Evolutionary conservation across 352 stramenopile species (phyloP).

Genomic region (Phytopythium sindhum): DNA sequence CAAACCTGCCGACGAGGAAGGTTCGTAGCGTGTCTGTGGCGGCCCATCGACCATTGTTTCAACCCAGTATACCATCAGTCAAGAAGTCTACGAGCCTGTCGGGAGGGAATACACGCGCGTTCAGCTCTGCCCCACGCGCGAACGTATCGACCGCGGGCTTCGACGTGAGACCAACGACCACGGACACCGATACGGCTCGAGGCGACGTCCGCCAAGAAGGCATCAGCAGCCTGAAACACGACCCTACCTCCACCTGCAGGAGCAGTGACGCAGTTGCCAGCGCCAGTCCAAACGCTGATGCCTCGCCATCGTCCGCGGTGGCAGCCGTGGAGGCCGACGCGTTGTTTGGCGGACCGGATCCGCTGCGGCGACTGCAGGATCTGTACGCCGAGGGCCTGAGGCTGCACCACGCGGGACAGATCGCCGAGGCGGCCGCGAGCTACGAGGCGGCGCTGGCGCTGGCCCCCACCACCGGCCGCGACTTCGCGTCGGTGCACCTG

Average conservation of each 20-base stretch:
- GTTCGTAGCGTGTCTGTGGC: neutral
- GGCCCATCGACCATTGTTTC: neutral
- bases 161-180: neutral
- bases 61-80: neutral
- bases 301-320: neutral
- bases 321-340: slow-evolving; percentile 5
- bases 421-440: slow-evolving; percentile 39
- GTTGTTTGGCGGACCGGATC: slow-evolving; percentile 10
- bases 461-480: slow-evolving; percentile 17
- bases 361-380: slow-evolving; percentile 34
- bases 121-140: neutral
- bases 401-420: slow-evolving; percentile 47
- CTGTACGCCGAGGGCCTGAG: slow-evolving; percentile 62
- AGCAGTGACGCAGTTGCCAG: neutral
- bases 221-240: too few relatives aligned
- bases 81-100: neutral
- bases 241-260: neutral
- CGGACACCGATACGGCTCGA: neutral
- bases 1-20: neutral
- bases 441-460: slow-evolving; percentile 51
- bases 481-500: slow-evolving; percentile 64
- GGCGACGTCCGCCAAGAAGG: neutral
- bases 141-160: neutral
- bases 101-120: neutral
- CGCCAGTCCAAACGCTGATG: neutral